Evolutionary conservation across 768 basidiomycete genomes (phyloP).

Genomic region (Grammothele lineata): DNA sequence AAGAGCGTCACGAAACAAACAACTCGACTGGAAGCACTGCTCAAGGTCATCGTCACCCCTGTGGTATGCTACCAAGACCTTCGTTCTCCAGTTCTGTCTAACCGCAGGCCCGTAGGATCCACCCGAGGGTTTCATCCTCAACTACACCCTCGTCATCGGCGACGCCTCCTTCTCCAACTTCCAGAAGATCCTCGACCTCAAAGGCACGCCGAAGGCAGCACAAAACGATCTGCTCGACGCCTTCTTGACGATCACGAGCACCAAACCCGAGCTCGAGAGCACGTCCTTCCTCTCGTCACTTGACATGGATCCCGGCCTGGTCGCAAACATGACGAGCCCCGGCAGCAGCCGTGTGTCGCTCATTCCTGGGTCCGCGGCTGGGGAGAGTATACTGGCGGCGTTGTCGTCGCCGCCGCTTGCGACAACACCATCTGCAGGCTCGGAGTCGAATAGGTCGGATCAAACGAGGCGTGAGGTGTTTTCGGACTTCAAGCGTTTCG

Average conservation of each 20-base stretch:
- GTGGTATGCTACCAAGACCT: conserved; percentile 59
- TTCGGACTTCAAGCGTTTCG: conserved; percentile 83
- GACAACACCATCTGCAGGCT: conserved; percentile 55
- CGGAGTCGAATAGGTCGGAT: conserved; percentile 45
- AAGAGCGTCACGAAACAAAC: conserved; percentile 79
- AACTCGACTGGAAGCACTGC: conserved; percentile 79
- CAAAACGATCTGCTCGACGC: conserved; percentile 90
- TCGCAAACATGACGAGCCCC: conserved; percentile 59
- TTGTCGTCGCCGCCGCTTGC: conserved; percentile 60
- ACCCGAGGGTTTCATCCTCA: conserved; percentile 89
- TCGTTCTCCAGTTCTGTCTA: background rate
- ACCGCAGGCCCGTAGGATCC: conserved; percentile 59
- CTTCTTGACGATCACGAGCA: conserved; percentile 91
- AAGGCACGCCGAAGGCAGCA: conserved; percentile 81
- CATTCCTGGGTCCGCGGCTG: conserved; percentile 29
- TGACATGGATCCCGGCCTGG: conserved; percentile 87
- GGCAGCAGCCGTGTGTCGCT: conserved; percentile 58
- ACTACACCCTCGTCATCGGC: conserved; percentile 91
- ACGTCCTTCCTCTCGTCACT: conserved; percentile 90
- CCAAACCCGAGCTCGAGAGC: conserved; percentile 80
- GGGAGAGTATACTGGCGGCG: conserved; percentile 57
- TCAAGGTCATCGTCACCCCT: conserved; percentile 94
- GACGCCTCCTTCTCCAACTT: conserved; percentile 97
- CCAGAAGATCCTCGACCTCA: conserved; percentile 97
- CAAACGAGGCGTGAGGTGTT: conserved; percentile 71